A percentile compares a stretch with the other conserved stretches of the same genome.
Evolutionary conservation across 2,329 filamentous ascomycete genomes (phyloP).

Genomic region (Niveomyces coronatus): DNA sequence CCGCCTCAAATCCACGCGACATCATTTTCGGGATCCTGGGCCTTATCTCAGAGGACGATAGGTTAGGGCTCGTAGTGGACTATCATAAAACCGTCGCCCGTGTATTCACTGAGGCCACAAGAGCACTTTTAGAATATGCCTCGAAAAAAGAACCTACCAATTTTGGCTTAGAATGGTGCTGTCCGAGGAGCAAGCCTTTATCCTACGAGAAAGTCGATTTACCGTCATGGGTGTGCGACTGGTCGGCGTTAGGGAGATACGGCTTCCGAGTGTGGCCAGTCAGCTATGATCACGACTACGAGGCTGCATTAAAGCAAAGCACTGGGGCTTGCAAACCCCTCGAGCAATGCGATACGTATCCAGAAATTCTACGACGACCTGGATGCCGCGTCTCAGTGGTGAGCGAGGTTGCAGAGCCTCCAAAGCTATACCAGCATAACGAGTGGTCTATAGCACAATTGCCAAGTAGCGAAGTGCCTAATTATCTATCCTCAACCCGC

Average conservation of each 20-base stretch:
- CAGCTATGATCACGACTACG: background rate
- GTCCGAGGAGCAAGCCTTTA: constrained; percentile 3
- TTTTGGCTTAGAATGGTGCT: constrained; percentile 11
- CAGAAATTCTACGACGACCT: background rate
- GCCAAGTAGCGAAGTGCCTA: background rate
- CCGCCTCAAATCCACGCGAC: constrained; percentile 15
- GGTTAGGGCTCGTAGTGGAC: background rate
- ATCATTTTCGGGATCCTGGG: constrained; percentile 13
- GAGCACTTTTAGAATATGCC: constrained; percentile 1
- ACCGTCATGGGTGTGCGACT: constrained; percentile 14
- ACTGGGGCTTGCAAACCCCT: background rate
- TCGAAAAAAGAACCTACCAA: background rate
- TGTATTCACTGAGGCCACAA: constrained; percentile 10
- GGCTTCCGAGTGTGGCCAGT: constrained; percentile 1
- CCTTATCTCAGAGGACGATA: constrained; percentile 9
- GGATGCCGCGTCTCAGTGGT: background rate
- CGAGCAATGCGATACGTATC: background rate
- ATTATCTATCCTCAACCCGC: background rate
- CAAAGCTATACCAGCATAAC: background rate
- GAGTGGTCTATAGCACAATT: background rate
- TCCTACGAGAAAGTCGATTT: background rate
- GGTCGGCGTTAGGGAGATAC: constrained; percentile 4
- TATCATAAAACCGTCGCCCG: constrained; percentile 8
- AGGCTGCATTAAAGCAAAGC: background rate
- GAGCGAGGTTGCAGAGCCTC: background rate